Percentiles rank a stretch among this genome's conserved stretches.
Evolutionary conservation across 129 eudicot species (phyloP).

Genomic region (Lactuca sativa): DNA sequence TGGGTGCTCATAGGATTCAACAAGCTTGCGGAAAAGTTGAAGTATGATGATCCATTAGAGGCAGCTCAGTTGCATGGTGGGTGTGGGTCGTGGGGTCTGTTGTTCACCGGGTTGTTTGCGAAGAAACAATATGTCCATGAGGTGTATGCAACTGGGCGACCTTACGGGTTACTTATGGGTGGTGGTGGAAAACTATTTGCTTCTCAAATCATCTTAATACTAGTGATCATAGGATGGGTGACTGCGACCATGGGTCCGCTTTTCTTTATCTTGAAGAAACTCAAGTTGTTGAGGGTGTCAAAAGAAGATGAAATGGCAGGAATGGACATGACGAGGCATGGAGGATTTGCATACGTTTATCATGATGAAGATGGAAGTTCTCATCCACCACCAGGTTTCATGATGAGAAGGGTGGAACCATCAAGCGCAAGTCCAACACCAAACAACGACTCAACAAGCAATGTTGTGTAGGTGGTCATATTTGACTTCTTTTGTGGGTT

Average conservation of each 20-base stretch:
- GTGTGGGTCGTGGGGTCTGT: slow-evolving; percentile 66
- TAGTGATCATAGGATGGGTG: slow-evolving; percentile 61
- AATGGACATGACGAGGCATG: slow-evolving; percentile 67
- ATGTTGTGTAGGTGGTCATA: slow-evolving; percentile 13
- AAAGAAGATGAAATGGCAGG: slow-evolving; percentile 59
- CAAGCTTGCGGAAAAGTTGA: slow-evolving; percentile 50
- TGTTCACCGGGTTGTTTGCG: slow-evolving; percentile 63
- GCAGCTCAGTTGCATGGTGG: slow-evolving; percentile 77
- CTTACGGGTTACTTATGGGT: slow-evolving; percentile 64
- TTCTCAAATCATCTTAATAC: slow-evolving; percentile 52
- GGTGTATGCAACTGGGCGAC: slow-evolving; percentile 41
- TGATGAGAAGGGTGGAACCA: slow-evolving; percentile 49
- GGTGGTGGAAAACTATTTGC: slow-evolving; percentile 66
- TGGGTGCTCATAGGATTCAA: slow-evolving; percentile 68
- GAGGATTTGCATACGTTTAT: slow-evolving; percentile 64
- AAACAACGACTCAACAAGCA: slow-evolving; percentile 20
- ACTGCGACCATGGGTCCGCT: slow-evolving; percentile 63
- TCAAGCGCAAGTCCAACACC: slow-evolving; percentile 21
- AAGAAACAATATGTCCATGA: slow-evolving; percentile 39
- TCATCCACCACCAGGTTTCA: slow-evolving; percentile 35
- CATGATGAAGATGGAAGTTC: slow-evolving; percentile 53
- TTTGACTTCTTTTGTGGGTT: slow-evolving; percentile 10
- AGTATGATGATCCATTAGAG: slow-evolving; percentile 69
- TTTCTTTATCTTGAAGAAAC: slow-evolving; percentile 40
- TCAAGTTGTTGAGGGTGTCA: slow-evolving; percentile 56